These are phyloP conservation scores for Claviceps digitariae DNA, from an alignment of 2,329 filamentous ascomycete species.

Conservation along the genomic window DNA sequence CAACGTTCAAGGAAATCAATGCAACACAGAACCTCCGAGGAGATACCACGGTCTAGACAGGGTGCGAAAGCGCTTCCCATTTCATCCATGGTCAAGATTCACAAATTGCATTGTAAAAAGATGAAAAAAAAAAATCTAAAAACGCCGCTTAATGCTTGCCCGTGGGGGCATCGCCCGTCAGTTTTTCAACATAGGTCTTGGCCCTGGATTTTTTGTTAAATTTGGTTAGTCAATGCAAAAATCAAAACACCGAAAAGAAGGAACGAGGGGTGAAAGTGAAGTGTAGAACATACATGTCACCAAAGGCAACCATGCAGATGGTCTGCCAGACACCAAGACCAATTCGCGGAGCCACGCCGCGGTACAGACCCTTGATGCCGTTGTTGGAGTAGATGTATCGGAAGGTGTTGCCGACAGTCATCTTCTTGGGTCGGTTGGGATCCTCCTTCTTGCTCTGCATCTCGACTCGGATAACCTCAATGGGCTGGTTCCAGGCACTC, in stretches of 20 bases:
- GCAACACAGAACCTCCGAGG: neutral
- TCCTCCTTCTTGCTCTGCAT: conserved; percentile 99
- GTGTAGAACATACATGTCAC: conserved; percentile 67
- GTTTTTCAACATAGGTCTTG: conserved; percentile 52
- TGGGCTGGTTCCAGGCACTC: conserved; percentile 97
- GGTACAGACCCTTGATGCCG: conserved; percentile 85
- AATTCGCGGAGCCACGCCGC: conserved; percentile 86
- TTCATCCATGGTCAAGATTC: neutral
- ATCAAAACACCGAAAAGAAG: neutral
- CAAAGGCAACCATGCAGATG: conserved; percentile 97
- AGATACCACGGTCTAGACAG: neutral
- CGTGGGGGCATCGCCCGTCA: conserved; percentile 50
- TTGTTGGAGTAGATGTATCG: conserved; percentile 84
- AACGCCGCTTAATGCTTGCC: conserved; percentile 47
- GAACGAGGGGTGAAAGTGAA: conserved; percentile 3
- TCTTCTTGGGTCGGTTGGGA: conserved; percentile 96
- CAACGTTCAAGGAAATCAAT: neutral
- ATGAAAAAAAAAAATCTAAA: neutral
- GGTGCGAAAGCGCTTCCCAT: too few species aligned
- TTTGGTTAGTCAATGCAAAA: neutral
- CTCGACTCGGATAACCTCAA: conserved; percentile 98
- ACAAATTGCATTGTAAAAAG: neutral
- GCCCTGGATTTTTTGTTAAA: conserved; percentile 29
- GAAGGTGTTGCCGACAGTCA: conserved; percentile 82
- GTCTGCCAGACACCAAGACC: conserved; percentile 98